Evolutionary conservation across 2,329 filamentous ascomycete species (phyloP), one percentile per base, ranked within the genome.

Genomic region (Arthrobotrys megalospora): DNA sequence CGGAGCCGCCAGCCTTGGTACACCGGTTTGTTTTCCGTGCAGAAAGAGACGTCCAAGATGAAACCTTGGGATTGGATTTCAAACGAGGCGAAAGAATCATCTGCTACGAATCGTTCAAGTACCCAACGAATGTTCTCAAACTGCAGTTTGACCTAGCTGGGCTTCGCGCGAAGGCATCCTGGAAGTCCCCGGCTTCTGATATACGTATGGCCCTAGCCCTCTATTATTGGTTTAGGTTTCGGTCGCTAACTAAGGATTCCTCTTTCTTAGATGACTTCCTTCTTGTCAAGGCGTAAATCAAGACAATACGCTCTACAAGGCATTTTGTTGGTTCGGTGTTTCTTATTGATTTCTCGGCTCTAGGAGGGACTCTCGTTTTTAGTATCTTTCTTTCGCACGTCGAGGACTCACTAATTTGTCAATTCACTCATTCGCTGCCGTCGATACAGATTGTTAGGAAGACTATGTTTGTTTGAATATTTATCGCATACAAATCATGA

Each of bases 81-180:
- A 62, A 45, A 11, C 8, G 16, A 24, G 55, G 36, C 8, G 55
- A 62, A n/a, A 62, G 36, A 21, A 43, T 62, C n/a, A 45, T 43
- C 14, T 62, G 55, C 5, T 62, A 62, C 34, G 55, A 62, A 43
- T 62, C 55, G 10, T 62, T 62, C 11, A 62, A 62, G 14, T 62
- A 62, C 28, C 55, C 55, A n/a, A 6, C 34, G 5, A 6, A 19
- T 5, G 55, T 62, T 43, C 55, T 62, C 0, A 41, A 32, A 28
- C 55, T 6, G 1, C 55, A 62, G n/a, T 62, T 62, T 24, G n/a
- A 24, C 16, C n/a, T 43, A 10, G 55, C 55, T 24, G 55, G 55
- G 10, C 55, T 62, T 43, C 34, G 10, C 1, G 16, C 41, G 10
- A 62, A 62, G 36, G 55, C 34, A 1, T 24, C 41, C 16, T 62